phyloP scores from a whole-genome alignment of 495 filamentous ascomycete genomes.

The Achaetomiella virescens region DNA sequence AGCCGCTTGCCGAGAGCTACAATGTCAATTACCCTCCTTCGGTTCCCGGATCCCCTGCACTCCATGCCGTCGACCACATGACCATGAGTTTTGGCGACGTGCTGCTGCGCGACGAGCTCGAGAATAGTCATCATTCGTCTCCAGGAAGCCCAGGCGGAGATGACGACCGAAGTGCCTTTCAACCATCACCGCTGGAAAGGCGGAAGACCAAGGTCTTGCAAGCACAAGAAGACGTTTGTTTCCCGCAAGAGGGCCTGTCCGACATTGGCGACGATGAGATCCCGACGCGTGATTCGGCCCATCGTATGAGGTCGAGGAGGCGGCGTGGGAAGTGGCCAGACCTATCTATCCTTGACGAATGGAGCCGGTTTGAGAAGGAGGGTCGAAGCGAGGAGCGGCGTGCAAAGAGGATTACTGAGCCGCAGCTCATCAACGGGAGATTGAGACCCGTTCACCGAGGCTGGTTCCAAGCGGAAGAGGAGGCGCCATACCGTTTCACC shows the following conservation, averaged over 20 bases:
- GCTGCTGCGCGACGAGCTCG: constrained; percentile 59
- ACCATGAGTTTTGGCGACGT: constrained; percentile 71
- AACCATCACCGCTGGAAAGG: constrained; percentile 35
- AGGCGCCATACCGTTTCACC: constrained; percentile 89
- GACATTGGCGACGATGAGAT: constrained; percentile 74
- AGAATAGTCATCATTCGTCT: constrained; percentile 26
- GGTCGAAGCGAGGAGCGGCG: constrained; percentile 79
- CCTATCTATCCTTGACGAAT: constrained; percentile 75
- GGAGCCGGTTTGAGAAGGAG: constrained; percentile 87
- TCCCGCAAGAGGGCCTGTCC: constrained; percentile 71
- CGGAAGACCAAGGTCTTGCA: constrained; percentile 44
- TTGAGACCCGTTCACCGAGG: constrained; percentile 69
- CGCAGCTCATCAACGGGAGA: constrained; percentile 81
- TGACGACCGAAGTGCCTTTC: constrained; percentile 28
- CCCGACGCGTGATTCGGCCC: constrained; percentile 24
- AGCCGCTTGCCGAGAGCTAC: constrained; percentile 44
- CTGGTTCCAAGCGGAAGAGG: constrained; percentile 87
- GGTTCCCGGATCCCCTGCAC: constrained; percentile 69
- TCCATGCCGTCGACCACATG: constrained; percentile 40
- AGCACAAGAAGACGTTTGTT: constrained; percentile 88
- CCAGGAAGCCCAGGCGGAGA: constrained; percentile 30
- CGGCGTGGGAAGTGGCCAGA: constrained; percentile 52
- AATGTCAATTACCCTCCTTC: constrained; percentile 98
- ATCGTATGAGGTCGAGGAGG: constrained; percentile 44
- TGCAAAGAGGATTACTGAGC: constrained; percentile 87